Evolutionary conservation across 228 moss, liverwort and hornwort species (phyloP), one percentile per base, ranked within the genome.

Genomic region (Sphagnum fallax): DNA sequence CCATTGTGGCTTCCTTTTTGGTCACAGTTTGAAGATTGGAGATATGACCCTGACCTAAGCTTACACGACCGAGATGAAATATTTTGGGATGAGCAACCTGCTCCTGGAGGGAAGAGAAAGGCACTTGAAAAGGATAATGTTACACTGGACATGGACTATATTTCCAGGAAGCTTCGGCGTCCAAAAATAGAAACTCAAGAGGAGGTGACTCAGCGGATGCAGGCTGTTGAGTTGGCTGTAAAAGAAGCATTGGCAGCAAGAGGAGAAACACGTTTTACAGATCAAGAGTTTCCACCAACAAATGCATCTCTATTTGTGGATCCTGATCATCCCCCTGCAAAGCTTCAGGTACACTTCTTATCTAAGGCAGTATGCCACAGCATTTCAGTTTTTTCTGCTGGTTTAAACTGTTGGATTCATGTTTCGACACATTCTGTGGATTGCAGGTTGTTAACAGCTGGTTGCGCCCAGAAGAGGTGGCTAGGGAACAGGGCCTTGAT

Each of bases 261-360:
- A 65, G 98, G 98, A 69, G 98, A 98, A 75, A 82, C 84, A 48
- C 85, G 78, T 61, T 98, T 98, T 53, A 98, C 98, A 68, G 98
- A 98, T 73, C 94, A 98, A 77, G 98, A 98, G 74, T 98, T 98
- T 86, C 98, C 98, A 52, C 98, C 98, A 63, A 84, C 79, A 65
- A 84, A 90, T 70, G 84, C 87, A 15, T 98, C 98, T 13, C 75
- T 98, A 16, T 94, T 92, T 84, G 93, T 98, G 1, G 90, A 98
- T 73, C 79, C 86, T 55, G 81, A 84, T 53, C 75, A 94, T 74
- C 98, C 98, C 52, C 82, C 90, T 71, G 79, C 92, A 60, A 94
- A 98, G 74, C 90, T 98, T 50, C 93, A 97, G 93, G 97, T 76
- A 75, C 47, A n/a, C 16, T 64, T 16, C 63, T 64, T 7, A 55